Conservation (phyloP, 2,329 filamentous ascomycete species). For the Claviceps paspali region DNA sequence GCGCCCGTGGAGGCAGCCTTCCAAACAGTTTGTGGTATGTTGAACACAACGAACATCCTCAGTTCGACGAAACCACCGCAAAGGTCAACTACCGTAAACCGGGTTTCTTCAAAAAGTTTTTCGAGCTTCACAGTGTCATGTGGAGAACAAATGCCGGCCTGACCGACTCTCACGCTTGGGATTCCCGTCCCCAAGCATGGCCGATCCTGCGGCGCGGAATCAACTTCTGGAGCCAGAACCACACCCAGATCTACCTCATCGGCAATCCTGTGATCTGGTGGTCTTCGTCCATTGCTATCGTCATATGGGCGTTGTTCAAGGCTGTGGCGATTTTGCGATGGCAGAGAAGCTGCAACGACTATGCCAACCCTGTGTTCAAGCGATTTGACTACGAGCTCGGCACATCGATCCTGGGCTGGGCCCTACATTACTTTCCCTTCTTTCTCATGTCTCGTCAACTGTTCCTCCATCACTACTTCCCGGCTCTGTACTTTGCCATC, state of each 20-base stretch:
- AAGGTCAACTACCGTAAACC: slow-evolving; percentile 93
- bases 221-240: slow-evolving; percentile 95
- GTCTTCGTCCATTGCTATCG: slow-evolving; percentile 65
- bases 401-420: slow-evolving; percentile 81
- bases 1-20: slow-evolving; percentile 75
- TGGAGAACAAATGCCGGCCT: slow-evolving; percentile 96
- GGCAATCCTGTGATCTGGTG: slow-evolving; percentile 95
- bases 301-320: slow-evolving; percentile 70
- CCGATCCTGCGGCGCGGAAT: slow-evolving; percentile 84
- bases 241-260: slow-evolving; percentile 91
- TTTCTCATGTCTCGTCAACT: slow-evolving; percentile 96
- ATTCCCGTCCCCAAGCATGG: slow-evolving; percentile 88
- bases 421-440: slow-evolving; percentile 97
- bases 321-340: slow-evolving; percentile 75
- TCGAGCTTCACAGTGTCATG: slow-evolving; percentile 95
- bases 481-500: slow-evolving; percentile 88
- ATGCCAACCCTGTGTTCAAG: slow-evolving; percentile 69
- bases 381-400: slow-evolving; percentile 97
- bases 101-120: slow-evolving; percentile 95
- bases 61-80: slow-evolving; percentile 59
- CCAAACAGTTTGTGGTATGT: slow-evolving; percentile 98
- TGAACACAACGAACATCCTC: slow-evolving; percentile 76
- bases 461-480: slow-evolving; percentile 97
- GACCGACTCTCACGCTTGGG: slow-evolving; percentile 94
- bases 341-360: slow-evolving; percentile 88